phyloP scores from a whole-genome alignment of 2,329 filamentous ascomycete genomes.

The Dissoconium aciculare region DNA sequence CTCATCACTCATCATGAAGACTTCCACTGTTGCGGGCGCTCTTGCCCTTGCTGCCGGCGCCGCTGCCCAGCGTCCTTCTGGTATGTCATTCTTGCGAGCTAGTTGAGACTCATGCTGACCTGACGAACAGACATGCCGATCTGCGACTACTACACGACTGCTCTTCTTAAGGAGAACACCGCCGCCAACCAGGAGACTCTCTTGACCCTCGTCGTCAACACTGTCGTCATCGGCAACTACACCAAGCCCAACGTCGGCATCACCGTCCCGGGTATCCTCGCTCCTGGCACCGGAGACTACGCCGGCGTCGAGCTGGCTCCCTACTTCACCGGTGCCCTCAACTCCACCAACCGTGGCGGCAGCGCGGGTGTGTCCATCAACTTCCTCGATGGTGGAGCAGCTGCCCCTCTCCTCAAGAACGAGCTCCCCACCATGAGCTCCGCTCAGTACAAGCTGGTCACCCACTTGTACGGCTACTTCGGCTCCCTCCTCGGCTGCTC shows the following conservation, averaged over 20 bases:
- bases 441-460: slow-evolving; percentile 47
- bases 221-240: slow-evolving; percentile 42
- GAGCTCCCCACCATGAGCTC: slow-evolving; percentile 38
- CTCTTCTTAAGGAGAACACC: slow-evolving; percentile 44
- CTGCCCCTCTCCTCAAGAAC: slow-evolving; percentile 40
- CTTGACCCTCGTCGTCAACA: slow-evolving; percentile 45
- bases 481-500: slow-evolving; percentile 43
- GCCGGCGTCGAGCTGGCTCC: slow-evolving; percentile 41
- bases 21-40: slow-evolving; percentile 7
- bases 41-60: slow-evolving; percentile 14
- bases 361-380: slow-evolving; percentile 36
- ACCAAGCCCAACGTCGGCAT: slow-evolving; percentile 36
- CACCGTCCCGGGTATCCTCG: slow-evolving; percentile 43
- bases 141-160: slow-evolving; percentile 50
- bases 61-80: slow-evolving; percentile 30
- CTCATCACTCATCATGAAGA: slow-evolving; percentile 10
- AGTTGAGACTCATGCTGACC: neutral
- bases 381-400: slow-evolving; percentile 47
- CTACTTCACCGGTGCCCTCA: slow-evolving; percentile 44
- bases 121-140: slow-evolving; percentile 32
- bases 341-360: slow-evolving; percentile 39
- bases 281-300: slow-evolving; percentile 35
- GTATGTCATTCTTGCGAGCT: neutral
- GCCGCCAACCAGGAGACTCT: slow-evolving; percentile 43
- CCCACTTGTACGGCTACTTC: slow-evolving; percentile 49